These are phyloP conservation scores for Lasiosphaeria hispida DNA, from an alignment of 495 filamentous ascomycete genomes.

Conservation along the genomic window DNA sequence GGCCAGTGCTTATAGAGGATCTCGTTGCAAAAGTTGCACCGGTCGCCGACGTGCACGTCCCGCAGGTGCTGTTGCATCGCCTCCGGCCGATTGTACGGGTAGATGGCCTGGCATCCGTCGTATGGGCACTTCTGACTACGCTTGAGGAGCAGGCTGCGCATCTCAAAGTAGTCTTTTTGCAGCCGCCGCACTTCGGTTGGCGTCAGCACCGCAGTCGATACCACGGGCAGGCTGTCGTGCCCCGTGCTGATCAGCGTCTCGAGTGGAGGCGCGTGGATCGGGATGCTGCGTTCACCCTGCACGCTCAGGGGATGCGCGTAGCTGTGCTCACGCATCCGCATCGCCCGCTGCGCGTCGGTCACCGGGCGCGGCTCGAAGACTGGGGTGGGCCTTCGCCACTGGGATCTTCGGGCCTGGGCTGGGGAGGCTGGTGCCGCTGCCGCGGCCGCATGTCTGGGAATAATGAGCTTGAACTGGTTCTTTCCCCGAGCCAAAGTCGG, in stretches of 20 bases:
- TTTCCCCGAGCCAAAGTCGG: background rate
- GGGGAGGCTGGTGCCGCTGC: background rate
- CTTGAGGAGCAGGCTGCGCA: constrained; percentile 35
- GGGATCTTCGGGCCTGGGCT: background rate
- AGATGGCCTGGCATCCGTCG: constrained; percentile 26
- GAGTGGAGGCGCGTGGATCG: constrained; percentile 34
- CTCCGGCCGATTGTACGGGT: constrained; percentile 20
- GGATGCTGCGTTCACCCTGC: constrained; percentile 19
- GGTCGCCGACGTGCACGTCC: constrained; percentile 24
- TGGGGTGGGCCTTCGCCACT: background rate
- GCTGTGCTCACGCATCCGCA: constrained; percentile 17
- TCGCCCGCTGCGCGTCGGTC: constrained; percentile 7
- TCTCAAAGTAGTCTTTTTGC: constrained; percentile 29
- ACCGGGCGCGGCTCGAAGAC: background rate
- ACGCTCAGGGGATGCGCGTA: constrained; percentile 25
- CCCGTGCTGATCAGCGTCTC: constrained; percentile 35
- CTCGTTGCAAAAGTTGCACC: constrained; percentile 31
- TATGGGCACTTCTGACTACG: constrained; percentile 36
- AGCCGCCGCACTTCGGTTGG: constrained; percentile 37
- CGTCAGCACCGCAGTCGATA: constrained; percentile 38
- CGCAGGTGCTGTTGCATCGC: constrained; percentile 32
- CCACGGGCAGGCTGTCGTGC: constrained; percentile 26
- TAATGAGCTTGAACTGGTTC: background rate
- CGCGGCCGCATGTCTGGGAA: background rate
- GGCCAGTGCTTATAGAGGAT: constrained; percentile 27